Base-by-base conservation (phyloP, 2,329 filamentous ascomycete species). In the Simplicillium sp. region DNA sequence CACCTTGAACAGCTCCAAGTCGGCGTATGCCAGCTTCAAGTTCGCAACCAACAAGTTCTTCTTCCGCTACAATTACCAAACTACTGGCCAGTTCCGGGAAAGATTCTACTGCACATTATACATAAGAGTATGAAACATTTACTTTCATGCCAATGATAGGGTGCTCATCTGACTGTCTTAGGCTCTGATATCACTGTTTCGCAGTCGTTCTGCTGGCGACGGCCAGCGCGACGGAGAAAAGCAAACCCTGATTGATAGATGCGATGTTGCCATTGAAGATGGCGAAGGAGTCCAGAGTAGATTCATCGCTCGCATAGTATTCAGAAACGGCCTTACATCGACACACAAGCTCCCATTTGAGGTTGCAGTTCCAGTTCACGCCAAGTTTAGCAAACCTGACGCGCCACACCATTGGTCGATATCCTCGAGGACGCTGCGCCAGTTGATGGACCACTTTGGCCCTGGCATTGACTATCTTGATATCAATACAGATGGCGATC, bases 391-490 rank as follows among this genome's bases (percentile, higher is more conserved):
- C 56, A 74, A 67, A 39, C 70, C 73, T 25, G 72, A 78, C 41
- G 81, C 83, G 1, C 68, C 67, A 1, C 84, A 87, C 45, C 71
- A 73, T 44, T 90, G 85, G 84, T 73, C 70, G 11, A 86, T 89
- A 43, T 77, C 81, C 13, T 80, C 84, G 3, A 70, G 77, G 44
- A 81, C 81, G 0, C 61, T 90, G 39, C 76, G 82, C 46, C 83
- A 88, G 51, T 74, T 87, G 46, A 81, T 86, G 61, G 85, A 89
- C 44, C 84, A 87, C 54, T 89, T 89, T 53, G 83, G 84, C 0
- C 82, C 82, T 1, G 84, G 83, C 5, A 87, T 86, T 28, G 85
- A 90, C 57, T 82, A 88, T 49, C 71, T 90, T 3, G 85, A 89
- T 50, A 82, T 90, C 47, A 83, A 84, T 53, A 79, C 81, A 0